Evolutionary conservation across 148 eudicot species (phyloP), one percentile per base, ranked within the genome.

Genomic region (Rhododendron ferrugineum): DNA sequence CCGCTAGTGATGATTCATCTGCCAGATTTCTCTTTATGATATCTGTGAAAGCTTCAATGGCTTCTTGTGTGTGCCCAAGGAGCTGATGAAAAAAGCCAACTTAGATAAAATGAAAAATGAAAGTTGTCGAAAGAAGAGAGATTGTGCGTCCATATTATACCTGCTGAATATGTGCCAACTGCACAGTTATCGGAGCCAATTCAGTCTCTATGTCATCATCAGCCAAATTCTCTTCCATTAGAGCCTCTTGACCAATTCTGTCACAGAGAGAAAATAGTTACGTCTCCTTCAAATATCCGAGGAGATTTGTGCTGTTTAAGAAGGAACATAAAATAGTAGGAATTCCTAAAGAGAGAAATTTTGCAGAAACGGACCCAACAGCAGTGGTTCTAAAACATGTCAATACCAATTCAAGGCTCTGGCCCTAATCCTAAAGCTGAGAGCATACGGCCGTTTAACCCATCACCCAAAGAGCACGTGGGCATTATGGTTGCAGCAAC

Each of bases 131-230:
- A 74, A 74, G 78, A 74, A 74, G 46, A 74, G 47, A 36, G 78
- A 62, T 34, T n/a, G 78, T 26, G 83, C 40, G 30, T 20, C 40
- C 85, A n/a, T 85, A 66, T 49, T 74, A 26, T 83, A 96, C 98
- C 95, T 96, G 98, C 83, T 92, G 95, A 85, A 96, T 94, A 89
- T 92, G 92, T 54, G 94, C 95, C 89, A 96, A 87, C 85, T 94
- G 98, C 64, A 96, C 94, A 85, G 92, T 90, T 68, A 96, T 88
- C 10, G 98, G 98, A 56, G 98, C 95, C 90, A 96, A 86, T 89
- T 96, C 98, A 78, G 85, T 88, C 90, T 96, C 98, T 70, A 96
- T 90, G 13, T 94, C 96, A 84, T 96, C 98, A 89, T 96, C 98
- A 47, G 96, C 91, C 75, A 86, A 89, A 87, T 93, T 93, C 20